Conservation (phyloP, 306 rosid species). For the Crotalaria pallida region DNA sequence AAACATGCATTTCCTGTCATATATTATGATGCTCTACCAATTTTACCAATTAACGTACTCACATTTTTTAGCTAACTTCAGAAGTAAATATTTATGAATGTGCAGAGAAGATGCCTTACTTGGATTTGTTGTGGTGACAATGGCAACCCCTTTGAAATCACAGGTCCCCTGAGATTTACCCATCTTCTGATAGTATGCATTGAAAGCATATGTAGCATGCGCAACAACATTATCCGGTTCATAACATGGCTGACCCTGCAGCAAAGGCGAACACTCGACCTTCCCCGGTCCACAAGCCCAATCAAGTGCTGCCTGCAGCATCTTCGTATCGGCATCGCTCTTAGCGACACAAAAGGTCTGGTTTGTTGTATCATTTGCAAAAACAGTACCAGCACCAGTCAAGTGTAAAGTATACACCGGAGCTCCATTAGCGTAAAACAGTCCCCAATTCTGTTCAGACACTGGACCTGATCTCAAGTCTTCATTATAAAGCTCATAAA, state of each 20-base stretch:
- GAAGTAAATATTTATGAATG: background rate
- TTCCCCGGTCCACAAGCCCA: slow-evolving; percentile 99
- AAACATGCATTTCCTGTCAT: background rate
- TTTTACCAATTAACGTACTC: background rate
- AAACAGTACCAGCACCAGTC: slow-evolving; percentile 76
- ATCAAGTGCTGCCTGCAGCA: slow-evolving; percentile 93
- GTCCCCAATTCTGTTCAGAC: slow-evolving; percentile 98
- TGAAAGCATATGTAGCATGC: slow-evolving; percentile 82
- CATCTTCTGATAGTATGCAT: slow-evolving; percentile 82
- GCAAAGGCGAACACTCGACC: slow-evolving; percentile 78
- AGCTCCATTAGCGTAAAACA: slow-evolving; percentile 60
- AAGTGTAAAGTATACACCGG: slow-evolving; percentile 81
- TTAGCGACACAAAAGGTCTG: slow-evolving; percentile 87
- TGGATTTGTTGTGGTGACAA: slow-evolving; percentile 85
- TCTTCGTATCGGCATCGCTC: slow-evolving; percentile 56
- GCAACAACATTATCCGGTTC: slow-evolving; percentile 69
- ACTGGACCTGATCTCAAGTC: slow-evolving; percentile 65
- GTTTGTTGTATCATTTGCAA: slow-evolving; percentile 92
- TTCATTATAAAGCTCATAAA: slow-evolving; percentile 94
- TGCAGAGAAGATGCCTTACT: slow-evolving; percentile 53
- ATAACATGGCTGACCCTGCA: slow-evolving; percentile 79
- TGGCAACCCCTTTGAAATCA: slow-evolving; percentile 95
- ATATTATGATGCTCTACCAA: background rate
- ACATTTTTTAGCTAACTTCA: background rate
- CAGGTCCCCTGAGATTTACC: slow-evolving; percentile 73